Percentiles rank a stretch among this genome's conserved stretches.
Conservation (phyloP, 768 basidiomycete species). For the Tricholoma matsutake region DNA sequence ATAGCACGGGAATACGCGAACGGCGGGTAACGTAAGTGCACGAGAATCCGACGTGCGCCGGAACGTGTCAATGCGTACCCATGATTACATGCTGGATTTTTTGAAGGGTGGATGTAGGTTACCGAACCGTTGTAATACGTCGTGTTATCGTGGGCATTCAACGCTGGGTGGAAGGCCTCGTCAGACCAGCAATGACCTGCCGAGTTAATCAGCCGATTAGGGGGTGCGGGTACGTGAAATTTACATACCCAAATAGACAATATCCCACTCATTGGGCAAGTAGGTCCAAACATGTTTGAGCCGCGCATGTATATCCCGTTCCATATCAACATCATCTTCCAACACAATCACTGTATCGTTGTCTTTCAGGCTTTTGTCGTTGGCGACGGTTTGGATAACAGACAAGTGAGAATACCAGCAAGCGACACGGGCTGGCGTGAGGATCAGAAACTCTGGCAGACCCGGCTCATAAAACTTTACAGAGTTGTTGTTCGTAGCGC, state of each 20-base stretch:
- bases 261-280: conserved; percentile 66
- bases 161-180: conserved; percentile 47
- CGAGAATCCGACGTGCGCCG: conserved; percentile 61
- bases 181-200: conserved; percentile 81
- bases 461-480: conserved; percentile 30
- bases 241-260: conserved; percentile 62
- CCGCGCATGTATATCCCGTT: conserved; percentile 50
- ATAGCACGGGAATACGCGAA: conserved; percentile 79
- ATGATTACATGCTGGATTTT: conserved; percentile 67
- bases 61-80: conserved; percentile 59
- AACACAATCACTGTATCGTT: conserved; percentile 51
- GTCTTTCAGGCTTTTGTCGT: conserved; percentile 15
- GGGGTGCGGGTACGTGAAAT: background rate
- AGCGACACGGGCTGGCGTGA: conserved; percentile 59
- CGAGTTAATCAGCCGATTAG: background rate
- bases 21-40: conserved; percentile 54
- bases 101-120: conserved; percentile 53
- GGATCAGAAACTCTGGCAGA: conserved; percentile 45
- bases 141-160: conserved; percentile 17
- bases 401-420: conserved; percentile 54
- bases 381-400: conserved; percentile 44
- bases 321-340: conserved; percentile 82
- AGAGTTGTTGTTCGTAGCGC: conserved; percentile 29
- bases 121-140: conserved; percentile 1
- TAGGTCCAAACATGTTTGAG: conserved; percentile 43